Conservation (phyloP, 495 filamentous ascomycete species). For the Penicillium paradoxum region DNA sequence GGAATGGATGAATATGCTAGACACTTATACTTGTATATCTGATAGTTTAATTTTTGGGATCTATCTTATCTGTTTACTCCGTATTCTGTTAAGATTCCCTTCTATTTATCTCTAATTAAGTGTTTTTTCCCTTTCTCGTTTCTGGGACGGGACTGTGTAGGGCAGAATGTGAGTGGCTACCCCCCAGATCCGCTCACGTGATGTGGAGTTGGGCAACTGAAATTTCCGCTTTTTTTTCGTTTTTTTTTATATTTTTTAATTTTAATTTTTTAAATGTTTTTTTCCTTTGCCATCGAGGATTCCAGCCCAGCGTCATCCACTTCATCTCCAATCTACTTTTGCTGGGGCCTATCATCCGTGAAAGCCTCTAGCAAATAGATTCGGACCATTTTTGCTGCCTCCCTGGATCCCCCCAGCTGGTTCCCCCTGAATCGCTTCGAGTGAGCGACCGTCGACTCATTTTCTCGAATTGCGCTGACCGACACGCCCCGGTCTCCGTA, state of each 20-base stretch:
- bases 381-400: slow-evolving; percentile 1
- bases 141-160: too few species aligned
- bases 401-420: slow-evolving; percentile 7
- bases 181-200: slow-evolving; percentile 19
- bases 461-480: slow-evolving; percentile 23
- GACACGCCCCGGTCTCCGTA: slow-evolving; percentile 24
- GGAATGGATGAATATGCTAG: too few species aligned
- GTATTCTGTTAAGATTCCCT: too few species aligned
- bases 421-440: slow-evolving; percentile 19
- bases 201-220: slow-evolving; percentile 17
- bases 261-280: slow-evolving; percentile 19
- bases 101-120: too few species aligned
- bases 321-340: slow-evolving; percentile 19
- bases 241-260: slow-evolving; percentile 18
- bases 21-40: too few species aligned
- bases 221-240: slow-evolving; percentile 5
- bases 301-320: slow-evolving; percentile 26
- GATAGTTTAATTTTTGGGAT: too few species aligned
- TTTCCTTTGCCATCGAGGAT: slow-evolving; percentile 18
- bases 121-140: too few species aligned
- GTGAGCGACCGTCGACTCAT: slow-evolving; percentile 19
- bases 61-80: too few species aligned
- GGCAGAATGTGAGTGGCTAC: not conserved
- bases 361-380: slow-evolving; percentile 1
- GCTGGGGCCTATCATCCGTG: slow-evolving; percentile 4